phyloP scores from a whole-genome alignment of 1,139 yeast genomes.

The Saccharomycopsis phalli region DNA sequence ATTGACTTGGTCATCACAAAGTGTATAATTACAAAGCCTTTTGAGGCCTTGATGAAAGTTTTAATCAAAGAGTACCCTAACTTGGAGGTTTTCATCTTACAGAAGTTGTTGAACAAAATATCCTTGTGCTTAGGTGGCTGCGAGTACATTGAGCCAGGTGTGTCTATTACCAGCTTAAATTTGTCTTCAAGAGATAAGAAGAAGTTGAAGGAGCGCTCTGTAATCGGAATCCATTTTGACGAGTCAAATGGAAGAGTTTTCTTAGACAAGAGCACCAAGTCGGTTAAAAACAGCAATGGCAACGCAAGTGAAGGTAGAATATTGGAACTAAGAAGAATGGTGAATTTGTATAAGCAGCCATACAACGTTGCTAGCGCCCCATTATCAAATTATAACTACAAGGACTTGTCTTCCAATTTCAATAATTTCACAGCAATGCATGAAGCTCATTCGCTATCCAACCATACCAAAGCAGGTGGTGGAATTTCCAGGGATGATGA shows the following conservation, averaged over 20 bases:
- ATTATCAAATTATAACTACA: slow-evolving; percentile 12
- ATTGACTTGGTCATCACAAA: slow-evolving; percentile 15
- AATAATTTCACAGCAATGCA: slow-evolving; percentile 18
- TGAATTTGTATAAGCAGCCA: slow-evolving; percentile 14
- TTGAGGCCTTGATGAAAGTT: slow-evolving; percentile 9
- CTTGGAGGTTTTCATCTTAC: slow-evolving; percentile 17
- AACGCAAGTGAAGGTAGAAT: slow-evolving; percentile 12
- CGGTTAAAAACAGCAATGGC: slow-evolving; percentile 1
- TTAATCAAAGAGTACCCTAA: slow-evolving; percentile 17
- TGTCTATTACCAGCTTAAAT: slow-evolving; percentile 16
- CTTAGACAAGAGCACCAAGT: slow-evolving; percentile 5
- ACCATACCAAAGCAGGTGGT: slow-evolving; percentile 3
- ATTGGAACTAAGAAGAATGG: slow-evolving; percentile 12
- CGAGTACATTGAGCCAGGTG: slow-evolving; percentile 20
- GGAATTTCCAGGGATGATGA: slow-evolving; percentile 1
- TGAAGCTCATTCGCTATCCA: slow-evolving; percentile 15
- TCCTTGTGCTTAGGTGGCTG: slow-evolving; percentile 15
- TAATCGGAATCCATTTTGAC: slow-evolving; percentile 18
- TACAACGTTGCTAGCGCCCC: slow-evolving; percentile 16
- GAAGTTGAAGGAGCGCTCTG: slow-evolving; percentile 10
- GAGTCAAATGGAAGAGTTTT: slow-evolving; percentile 7
- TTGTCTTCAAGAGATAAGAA: slow-evolving; percentile 11
- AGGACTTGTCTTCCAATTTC: slow-evolving; percentile 15
- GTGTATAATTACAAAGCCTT: slow-evolving; percentile 16
- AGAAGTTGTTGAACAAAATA: slow-evolving; percentile 12